Conservation (phyloP, 352 stramenopile species). For the Phytophthora litchii region DNA sequence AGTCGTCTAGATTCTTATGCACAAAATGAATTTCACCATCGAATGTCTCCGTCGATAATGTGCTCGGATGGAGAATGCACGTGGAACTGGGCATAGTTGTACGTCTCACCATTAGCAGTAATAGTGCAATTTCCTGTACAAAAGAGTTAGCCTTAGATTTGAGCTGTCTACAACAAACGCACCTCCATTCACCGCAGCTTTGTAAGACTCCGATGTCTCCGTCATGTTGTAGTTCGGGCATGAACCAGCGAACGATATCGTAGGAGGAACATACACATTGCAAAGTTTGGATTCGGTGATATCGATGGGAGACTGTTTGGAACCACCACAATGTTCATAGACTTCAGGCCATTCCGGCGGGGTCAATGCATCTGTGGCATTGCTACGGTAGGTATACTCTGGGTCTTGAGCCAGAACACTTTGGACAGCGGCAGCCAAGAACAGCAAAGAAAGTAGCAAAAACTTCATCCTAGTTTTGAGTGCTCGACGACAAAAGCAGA, state of each 20-base stretch:
- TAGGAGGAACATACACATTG: slow-evolving; percentile 26
- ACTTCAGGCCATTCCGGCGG: slow-evolving; percentile 29
- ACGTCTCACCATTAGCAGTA: slow-evolving; percentile 20
- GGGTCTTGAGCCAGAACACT: slow-evolving; percentile 3
- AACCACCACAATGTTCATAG: slow-evolving; percentile 22
- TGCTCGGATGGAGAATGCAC: slow-evolving; percentile 48
- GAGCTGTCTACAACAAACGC: not conserved
- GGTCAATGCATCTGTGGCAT: slow-evolving; percentile 14
- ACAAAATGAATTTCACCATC: slow-evolving; percentile 52
- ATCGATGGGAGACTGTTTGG: slow-evolving; percentile 38
- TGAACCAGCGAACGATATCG: slow-evolving; percentile 35
- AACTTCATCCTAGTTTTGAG: slow-evolving; percentile 13
- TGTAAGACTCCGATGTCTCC: slow-evolving; percentile 29
- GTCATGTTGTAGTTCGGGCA: slow-evolving; percentile 34
- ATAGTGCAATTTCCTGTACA: slow-evolving; percentile 43
- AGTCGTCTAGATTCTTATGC: slow-evolving; percentile 35
- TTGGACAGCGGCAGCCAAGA: not conserved
- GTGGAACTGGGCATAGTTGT: slow-evolving; percentile 42
- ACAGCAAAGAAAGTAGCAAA: slow-evolving; percentile 1
- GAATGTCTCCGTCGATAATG: slow-evolving; percentile 38
- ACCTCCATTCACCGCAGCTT: slow-evolving; percentile 25
- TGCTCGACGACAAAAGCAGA: slow-evolving; percentile 4
- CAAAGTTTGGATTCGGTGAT: slow-evolving; percentile 38
- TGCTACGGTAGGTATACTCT: slow-evolving; percentile 18
- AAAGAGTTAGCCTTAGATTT: not conserved